Evolutionary conservation across 805 yeast genomes (phyloP), one percentile per base, ranked within the genome.

Genomic region (Saturnispora sanitii): DNA sequence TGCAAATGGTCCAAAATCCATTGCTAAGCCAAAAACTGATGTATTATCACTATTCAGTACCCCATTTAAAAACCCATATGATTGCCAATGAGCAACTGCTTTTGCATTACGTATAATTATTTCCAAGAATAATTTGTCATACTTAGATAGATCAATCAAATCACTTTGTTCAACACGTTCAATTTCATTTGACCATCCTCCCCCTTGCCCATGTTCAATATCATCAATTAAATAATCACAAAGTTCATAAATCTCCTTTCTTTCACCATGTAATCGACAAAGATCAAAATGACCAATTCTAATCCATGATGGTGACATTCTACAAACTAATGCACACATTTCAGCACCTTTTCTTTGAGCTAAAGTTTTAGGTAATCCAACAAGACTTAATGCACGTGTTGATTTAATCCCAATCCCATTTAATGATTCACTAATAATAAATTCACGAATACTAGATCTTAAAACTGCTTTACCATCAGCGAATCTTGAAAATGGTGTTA

Each of bases 381-480:
- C 73, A 19, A 92, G 58, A 3, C 92, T 70, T 32, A 90, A 58
- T 0, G 95, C 95, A 40, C 97, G 67, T 0, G 96, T 80, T 0
- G 94, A 67, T 2, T 96, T 96, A 6, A 90, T 79, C 0, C 92
- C 88, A 20, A 92, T 71, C 2, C 84, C 81, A 55, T 82, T 59
- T 39, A 92, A 64, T 21, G 84, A 76, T 54, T 92, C 97, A 4
- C 92, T 79, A 1, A 83, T 81, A 37, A 90, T 68, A 45, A 83
- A 88, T 56, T 90, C 98, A 27, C 97, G 67, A 28, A 92, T 76
- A 35, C 94, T 79, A 2, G 96, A 86, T 45, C 96, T 64, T 25
- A 90, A 53, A 5, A 87, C 94, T 0, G 97, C 96, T 54, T 85
- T 86, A 4, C 98, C 98, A 61, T 90, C 98, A 1, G 96, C 97